Conservation (phyloP, 805 yeast genomes). For the Candida nemodendra region DNA sequence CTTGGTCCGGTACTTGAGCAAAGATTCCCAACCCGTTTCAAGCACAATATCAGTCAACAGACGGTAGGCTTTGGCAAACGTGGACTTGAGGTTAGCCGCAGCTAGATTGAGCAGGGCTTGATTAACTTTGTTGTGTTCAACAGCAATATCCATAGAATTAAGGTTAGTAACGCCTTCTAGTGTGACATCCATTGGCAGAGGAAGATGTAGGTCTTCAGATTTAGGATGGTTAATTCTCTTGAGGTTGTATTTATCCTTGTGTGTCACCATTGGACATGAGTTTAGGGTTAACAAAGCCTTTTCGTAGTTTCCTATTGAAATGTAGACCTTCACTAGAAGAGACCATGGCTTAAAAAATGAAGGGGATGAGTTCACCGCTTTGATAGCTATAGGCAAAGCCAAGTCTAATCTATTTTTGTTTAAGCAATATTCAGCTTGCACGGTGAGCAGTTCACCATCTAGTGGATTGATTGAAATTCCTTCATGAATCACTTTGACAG, state of each 20-base stretch:
- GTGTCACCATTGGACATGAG: constrained; percentile 79
- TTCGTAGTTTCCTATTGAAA: constrained; percentile 63
- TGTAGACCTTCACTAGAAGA: constrained; percentile 59
- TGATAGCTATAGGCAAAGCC: constrained; percentile 58
- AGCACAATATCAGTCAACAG: constrained; percentile 65
- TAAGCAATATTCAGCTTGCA: constrained; percentile 59
- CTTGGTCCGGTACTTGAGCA: constrained; percentile 56
- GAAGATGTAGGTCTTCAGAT: constrained; percentile 62
- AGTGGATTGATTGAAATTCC: constrained; percentile 51
- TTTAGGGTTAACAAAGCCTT: constrained; percentile 70
- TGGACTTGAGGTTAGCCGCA: constrained; percentile 63
- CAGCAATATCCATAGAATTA: constrained; percentile 61
- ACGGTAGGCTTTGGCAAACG: constrained; percentile 56
- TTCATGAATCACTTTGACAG: constrained; percentile 49
- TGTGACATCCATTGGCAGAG: constrained; percentile 72
- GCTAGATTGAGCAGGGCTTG: constrained; percentile 61
- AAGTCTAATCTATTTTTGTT: constrained; percentile 52
- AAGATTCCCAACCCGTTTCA: constrained; percentile 69
- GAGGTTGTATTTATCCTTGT: constrained; percentile 63
- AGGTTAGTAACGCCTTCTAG: constrained; percentile 66
- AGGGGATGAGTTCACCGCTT: constrained; percentile 70
- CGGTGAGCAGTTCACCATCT: constrained; percentile 51
- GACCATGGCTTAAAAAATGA: constrained; percentile 78
- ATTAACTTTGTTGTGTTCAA: constrained; percentile 66
- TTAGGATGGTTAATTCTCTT: constrained; percentile 57